Evolutionary conservation across 495 filamentous ascomycete genomes (phyloP).

Genomic region (Penicillium ucsense): DNA sequence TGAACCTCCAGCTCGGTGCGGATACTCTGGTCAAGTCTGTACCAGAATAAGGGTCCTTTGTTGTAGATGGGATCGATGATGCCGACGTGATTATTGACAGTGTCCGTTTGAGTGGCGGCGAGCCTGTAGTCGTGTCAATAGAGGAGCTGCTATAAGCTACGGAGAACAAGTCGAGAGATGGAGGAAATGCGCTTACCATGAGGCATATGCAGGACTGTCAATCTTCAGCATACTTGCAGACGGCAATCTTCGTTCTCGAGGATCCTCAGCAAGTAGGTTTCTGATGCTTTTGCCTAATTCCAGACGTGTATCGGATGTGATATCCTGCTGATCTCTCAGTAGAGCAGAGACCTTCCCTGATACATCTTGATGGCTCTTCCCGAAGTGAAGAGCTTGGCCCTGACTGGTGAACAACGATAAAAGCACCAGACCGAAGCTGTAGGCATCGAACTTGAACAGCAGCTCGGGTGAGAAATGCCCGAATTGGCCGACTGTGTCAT

Average conservation of each 20-base stretch:
- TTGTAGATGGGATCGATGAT: constrained; percentile 15
- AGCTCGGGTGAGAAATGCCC: constrained; percentile 4
- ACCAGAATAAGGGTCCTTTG: constrained; percentile 16
- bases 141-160: background rate
- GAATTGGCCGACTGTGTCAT: constrained; percentile 2
- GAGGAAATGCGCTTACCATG: constrained; percentile 4
- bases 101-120: constrained; percentile 1
- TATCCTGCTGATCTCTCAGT: constrained; percentile 2
- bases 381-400: constrained; percentile 2
- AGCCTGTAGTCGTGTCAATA: background rate
- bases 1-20: constrained; percentile 11
- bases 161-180: background rate
- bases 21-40: constrained; percentile 9
- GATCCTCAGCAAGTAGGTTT: constrained; percentile 8
- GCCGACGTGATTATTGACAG: constrained; percentile 2
- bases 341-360: background rate
- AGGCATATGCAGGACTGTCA: constrained; percentile 7
- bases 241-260: constrained; percentile 6
- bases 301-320: constrained; percentile 3
- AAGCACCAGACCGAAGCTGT: constrained; percentile 10
- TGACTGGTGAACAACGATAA: constrained; percentile 9
- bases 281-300: constrained; percentile 5
- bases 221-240: constrained; percentile 6
- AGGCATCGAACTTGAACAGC: constrained; percentile 13
- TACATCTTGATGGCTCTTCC: background rate